phyloP scores from a whole-genome alignment of 2,329 filamentous ascomycete species.

The Venturia effusa region DNA sequence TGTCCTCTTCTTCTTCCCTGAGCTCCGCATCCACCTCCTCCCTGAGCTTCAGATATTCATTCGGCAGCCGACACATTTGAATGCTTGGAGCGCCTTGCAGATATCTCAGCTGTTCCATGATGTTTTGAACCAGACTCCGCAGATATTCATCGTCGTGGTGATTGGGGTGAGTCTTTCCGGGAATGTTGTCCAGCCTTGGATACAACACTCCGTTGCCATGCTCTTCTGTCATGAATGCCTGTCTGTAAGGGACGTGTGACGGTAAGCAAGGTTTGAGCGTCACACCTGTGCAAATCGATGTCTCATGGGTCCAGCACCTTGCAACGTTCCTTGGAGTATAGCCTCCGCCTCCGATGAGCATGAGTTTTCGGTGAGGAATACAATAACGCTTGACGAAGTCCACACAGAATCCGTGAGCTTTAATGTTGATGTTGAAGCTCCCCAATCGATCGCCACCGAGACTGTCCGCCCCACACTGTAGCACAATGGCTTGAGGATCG shows the following conservation, averaged over 20 bases:
- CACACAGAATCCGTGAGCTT: slow-evolving; percentile 86
- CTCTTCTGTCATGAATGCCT: slow-evolving; percentile 72
- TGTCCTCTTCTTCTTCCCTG: slow-evolving; percentile 53
- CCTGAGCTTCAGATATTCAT: slow-evolving; percentile 54
- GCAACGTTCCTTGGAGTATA: slow-evolving; percentile 97
- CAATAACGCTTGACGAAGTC: slow-evolving; percentile 65
- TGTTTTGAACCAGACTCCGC: slow-evolving; percentile 62
- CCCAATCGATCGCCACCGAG: slow-evolving; percentile 87
- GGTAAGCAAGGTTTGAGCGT: slow-evolving; percentile 66
- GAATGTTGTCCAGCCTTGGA: slow-evolving; percentile 73
- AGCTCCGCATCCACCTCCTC: slow-evolving; percentile 59
- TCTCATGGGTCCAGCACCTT: slow-evolving; percentile 94
- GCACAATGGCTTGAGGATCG: slow-evolving; percentile 78
- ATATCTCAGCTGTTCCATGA: slow-evolving; percentile 78
- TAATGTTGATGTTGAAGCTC: slow-evolving; percentile 92
- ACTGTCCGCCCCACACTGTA: slow-evolving; percentile 93
- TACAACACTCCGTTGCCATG: slow-evolving; percentile 62
- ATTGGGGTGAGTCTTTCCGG: slow-evolving; percentile 53
- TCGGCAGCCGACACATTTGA: slow-evolving; percentile 70
- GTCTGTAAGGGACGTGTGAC: slow-evolving; percentile 69
- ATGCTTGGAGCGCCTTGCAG: slow-evolving; percentile 78
- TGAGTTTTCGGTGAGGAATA: slow-evolving; percentile 60
- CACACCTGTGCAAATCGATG: slow-evolving; percentile 72
- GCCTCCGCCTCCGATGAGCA: slow-evolving; percentile 87
- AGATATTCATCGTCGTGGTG: slow-evolving; percentile 69